Conservation (phyloP, 192 early-diverging fungal species). For the Podila minutissima region DNA sequence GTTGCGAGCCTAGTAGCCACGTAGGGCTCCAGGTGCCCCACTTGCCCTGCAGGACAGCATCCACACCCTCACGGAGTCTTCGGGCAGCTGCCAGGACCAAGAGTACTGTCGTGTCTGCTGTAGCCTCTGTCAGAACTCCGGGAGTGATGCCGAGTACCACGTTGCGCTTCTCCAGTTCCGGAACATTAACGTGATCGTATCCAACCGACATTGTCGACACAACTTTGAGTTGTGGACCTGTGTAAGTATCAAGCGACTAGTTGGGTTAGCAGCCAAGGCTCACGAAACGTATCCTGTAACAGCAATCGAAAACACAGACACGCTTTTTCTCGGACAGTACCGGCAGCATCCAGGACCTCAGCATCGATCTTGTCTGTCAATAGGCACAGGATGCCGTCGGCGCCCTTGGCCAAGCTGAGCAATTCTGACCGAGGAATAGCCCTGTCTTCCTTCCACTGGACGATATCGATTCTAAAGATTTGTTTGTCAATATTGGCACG, state of each 20-base stretch:
- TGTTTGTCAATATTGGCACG: too few relatives aligned
- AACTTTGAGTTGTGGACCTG: slow-evolving; percentile 67
- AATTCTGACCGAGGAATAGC: slow-evolving; percentile 62
- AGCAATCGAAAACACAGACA: background rate
- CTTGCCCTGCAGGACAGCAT: slow-evolving; percentile 37
- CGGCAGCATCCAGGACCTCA: slow-evolving; percentile 74
- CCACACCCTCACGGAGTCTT: slow-evolving; percentile 63
- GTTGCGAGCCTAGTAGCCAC: slow-evolving; percentile 78
- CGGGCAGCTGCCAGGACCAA: slow-evolving; percentile 79
- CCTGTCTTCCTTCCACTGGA: slow-evolving; percentile 63
- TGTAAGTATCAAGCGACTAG: too few relatives aligned
- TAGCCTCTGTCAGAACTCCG: slow-evolving; percentile 88
- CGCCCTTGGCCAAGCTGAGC: slow-evolving; percentile 58
- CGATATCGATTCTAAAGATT: slow-evolving; percentile 54
- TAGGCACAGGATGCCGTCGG: slow-evolving; percentile 71
- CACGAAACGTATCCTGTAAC: background rate
- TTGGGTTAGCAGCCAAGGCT: background rate
- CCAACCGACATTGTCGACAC: slow-evolving; percentile 87
- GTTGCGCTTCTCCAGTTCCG: slow-evolving; percentile 57
- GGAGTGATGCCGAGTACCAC: slow-evolving; percentile 85
- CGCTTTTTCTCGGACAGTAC: slow-evolving; percentile 18
- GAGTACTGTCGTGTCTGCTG: slow-evolving; percentile 83
- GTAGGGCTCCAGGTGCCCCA: slow-evolving; percentile 73
- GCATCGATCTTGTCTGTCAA: slow-evolving; percentile 80
- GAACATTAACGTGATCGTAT: slow-evolving; percentile 81